These are phyloP conservation scores for Debaryomyces udenii DNA, from an alignment of 1,139 yeast genomes.

Conservation along the genomic window DNA sequence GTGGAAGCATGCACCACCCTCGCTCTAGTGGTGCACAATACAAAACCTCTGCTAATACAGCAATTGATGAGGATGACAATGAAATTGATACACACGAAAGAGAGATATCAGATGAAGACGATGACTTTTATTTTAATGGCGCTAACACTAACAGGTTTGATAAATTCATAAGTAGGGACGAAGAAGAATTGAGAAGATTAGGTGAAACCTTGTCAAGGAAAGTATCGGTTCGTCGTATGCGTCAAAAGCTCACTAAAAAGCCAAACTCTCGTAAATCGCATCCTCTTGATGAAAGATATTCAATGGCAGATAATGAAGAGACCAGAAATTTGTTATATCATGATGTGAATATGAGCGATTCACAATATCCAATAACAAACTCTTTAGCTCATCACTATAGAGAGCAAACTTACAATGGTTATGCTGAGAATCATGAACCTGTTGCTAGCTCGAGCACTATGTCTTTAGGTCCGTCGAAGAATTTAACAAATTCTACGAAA, in stretches of 20 bases:
- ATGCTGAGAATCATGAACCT: constrained; percentile 13
- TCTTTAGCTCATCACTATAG: constrained; percentile 13
- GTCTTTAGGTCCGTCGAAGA: constrained; percentile 3
- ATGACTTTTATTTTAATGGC: constrained; percentile 1
- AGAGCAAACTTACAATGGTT: constrained; percentile 22
- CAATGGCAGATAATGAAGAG: constrained; percentile 19
- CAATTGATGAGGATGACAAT: not conserved
- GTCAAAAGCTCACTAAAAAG: constrained; percentile 14
- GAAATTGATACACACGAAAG: constrained; percentile 4
- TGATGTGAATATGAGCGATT: constrained; percentile 8
- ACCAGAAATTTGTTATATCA: constrained; percentile 18
- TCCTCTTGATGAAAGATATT: constrained; percentile 12
- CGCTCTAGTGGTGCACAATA: constrained; percentile 3
- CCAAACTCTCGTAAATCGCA: constrained; percentile 2
- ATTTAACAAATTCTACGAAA: constrained; percentile 8
- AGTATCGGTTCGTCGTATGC: constrained; percentile 29
- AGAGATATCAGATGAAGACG: constrained; percentile 5
- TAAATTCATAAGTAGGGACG: constrained; percentile 15
- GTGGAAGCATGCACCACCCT: not conserved
- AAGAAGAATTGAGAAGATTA: constrained; percentile 33
- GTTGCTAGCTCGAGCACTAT: constrained; percentile 14
- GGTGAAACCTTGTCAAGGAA: constrained; percentile 37
- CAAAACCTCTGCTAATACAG: not conserved
- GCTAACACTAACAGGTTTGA: constrained; percentile 1
- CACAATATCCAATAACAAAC: constrained; percentile 13